Evolutionary conservation across 169 alveolate genomes (phyloP).

Genomic region (Plasmodium knowlesi): DNA sequence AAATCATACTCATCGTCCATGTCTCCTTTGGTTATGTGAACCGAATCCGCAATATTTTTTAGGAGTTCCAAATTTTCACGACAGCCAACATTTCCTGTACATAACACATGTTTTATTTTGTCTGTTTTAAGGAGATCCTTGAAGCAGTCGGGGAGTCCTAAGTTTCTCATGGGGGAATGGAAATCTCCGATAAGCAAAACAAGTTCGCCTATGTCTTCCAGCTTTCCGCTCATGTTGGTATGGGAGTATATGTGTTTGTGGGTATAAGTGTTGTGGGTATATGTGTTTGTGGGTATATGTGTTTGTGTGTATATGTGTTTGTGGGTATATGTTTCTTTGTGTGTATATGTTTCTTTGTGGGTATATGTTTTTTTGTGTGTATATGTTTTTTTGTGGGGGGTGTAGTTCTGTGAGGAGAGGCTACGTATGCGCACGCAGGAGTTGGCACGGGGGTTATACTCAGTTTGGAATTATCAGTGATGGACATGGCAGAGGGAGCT

Average conservation of each 20-base stretch:
- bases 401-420: not conserved
- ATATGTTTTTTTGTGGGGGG: not conserved
- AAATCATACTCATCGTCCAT: constrained; percentile 78
- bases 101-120: constrained; percentile 82
- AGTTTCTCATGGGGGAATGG: constrained; percentile 84
- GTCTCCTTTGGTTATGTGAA: constrained; percentile 87
- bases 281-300: too few species aligned
- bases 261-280: too few species aligned
- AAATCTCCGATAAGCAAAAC: constrained; percentile 85
- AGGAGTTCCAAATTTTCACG: constrained; percentile 80
- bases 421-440: not conserved
- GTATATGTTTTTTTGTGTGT: too few species aligned
- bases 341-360: too few species aligned
- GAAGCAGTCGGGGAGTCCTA: constrained; percentile 84
- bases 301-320: too few species aligned
- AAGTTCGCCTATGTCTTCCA: constrained; percentile 79
- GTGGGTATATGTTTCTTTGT: too few species aligned
- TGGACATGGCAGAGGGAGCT: not conserved
- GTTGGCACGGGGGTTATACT: not conserved
- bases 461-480: not conserved
- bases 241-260: too few species aligned
- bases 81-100: constrained; percentile 87
- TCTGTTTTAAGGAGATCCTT: constrained; percentile 84
- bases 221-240: constrained; percentile 65
- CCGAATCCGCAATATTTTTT: constrained; percentile 82